Evolutionary conservation across 352 stramenopile species (phyloP).

Genomic region (Phytophthora rubi): DNA sequence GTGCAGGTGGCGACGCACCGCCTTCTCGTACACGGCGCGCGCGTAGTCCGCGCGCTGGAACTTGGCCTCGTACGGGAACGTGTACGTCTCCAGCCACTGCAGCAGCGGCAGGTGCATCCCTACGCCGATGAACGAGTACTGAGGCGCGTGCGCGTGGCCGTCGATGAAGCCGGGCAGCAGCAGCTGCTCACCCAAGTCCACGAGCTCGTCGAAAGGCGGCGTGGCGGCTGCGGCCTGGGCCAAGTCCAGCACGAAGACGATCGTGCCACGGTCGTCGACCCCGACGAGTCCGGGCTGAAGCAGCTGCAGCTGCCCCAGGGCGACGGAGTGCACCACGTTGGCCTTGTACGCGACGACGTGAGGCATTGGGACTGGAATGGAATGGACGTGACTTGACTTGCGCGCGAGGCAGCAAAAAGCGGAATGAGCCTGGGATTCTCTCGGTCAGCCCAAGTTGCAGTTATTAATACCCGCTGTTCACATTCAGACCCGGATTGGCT

Average conservation of each 20-base stretch:
- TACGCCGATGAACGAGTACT: constrained; percentile 94
- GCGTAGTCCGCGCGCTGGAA: constrained; percentile 75
- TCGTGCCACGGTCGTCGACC: constrained; percentile 31
- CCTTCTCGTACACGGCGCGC: constrained; percentile 85
- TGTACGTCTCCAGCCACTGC: constrained; percentile 95
- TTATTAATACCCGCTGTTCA: constrained; percentile 4
- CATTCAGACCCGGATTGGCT: constrained; percentile 18
- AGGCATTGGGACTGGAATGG: constrained; percentile 14
- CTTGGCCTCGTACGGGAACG: constrained; percentile 93
- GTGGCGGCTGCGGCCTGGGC: constrained; percentile 4
- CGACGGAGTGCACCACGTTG: constrained; percentile 79
- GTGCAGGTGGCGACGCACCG: constrained; percentile 85
- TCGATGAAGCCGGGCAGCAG: constrained; percentile 95
- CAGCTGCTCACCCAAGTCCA: constrained; percentile 78
- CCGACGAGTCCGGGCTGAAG: constrained; percentile 45
- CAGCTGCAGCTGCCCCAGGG: constrained; percentile 47
- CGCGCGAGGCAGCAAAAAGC: constrained; percentile 16
- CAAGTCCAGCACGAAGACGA: constrained; percentile 38
- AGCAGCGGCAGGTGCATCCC: constrained; percentile 94
- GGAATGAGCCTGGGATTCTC: constrained; percentile 16
- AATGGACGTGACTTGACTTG: constrained; percentile 16
- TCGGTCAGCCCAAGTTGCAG: constrained; percentile 14
- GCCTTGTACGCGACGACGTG: constrained; percentile 71
- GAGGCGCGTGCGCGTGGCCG: constrained; percentile 93
- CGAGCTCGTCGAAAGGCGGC: constrained; percentile 53